phyloP scores from a whole-genome alignment of 2,329 filamentous ascomycete species.

The Apiospora koreana region DNA sequence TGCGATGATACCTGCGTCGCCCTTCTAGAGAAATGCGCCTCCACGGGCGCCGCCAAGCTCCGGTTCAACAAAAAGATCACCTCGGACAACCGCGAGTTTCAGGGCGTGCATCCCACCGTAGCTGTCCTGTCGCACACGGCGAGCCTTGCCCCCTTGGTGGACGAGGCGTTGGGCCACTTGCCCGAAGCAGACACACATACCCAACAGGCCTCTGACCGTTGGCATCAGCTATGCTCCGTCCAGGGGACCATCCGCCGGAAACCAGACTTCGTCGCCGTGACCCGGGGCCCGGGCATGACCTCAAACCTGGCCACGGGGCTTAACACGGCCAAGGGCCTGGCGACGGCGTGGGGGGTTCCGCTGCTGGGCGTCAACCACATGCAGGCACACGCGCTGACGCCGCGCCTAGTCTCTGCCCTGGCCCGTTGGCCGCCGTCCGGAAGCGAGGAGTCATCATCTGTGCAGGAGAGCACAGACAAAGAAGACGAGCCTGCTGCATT shows the following conservation, averaged over 20 bases:
- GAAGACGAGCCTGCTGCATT: constrained; percentile 50
- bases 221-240: constrained; percentile 24
- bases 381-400: constrained; percentile 93
- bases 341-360: constrained; percentile 80
- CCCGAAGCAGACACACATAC: constrained; percentile 25
- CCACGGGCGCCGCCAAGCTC: constrained; percentile 50
- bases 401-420: constrained; percentile 71
- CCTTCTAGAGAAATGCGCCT: constrained; percentile 62
- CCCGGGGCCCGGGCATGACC: constrained; percentile 87
- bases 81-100: constrained; percentile 72
- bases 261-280: constrained; percentile 86
- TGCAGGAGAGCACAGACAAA: constrained; percentile 5
- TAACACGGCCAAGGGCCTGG: constrained; percentile 83
- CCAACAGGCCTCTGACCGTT: constrained; percentile 12
- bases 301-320: constrained; percentile 77
- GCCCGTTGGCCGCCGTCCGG: constrained; percentile 9
- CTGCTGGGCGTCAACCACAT: constrained; percentile 92
- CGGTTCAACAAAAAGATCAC: constrained; percentile 83
- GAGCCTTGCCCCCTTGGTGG: constrained; percentile 68
- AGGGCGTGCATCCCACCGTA: constrained; percentile 77
- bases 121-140: constrained; percentile 76
- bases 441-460: too few species aligned
- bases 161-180: constrained; percentile 60
- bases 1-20: constrained; percentile 95
- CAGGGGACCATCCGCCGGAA: constrained; percentile 39